A percentile compares a stretch with the other conserved stretches of the same genome.
These are phyloP conservation scores for Zygoascus meyerae DNA, from an alignment of 1,139 yeast species.

Conservation along the genomic window DNA sequence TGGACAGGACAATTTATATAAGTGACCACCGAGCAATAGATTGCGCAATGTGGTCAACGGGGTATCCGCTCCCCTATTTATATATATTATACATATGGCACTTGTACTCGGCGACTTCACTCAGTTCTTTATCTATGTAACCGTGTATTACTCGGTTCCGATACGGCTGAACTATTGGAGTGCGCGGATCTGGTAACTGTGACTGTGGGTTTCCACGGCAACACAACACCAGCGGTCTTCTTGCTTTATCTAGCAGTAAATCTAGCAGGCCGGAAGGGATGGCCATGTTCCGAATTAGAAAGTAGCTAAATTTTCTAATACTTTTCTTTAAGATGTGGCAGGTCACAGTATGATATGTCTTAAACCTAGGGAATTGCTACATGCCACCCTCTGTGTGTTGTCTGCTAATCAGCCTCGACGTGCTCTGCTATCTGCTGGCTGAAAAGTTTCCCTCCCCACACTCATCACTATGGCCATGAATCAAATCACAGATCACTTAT, in stretches of 20 bases:
- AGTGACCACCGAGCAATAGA: neutral
- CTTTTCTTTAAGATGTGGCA: neutral
- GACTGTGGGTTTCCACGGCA: too few species aligned
- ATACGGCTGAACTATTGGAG: neutral
- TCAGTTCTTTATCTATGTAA: neutral
- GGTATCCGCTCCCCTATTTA: neutral
- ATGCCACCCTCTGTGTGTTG: neutral
- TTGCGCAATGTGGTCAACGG: neutral
- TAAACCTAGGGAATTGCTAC: too few species aligned
- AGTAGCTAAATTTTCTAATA: too few species aligned
- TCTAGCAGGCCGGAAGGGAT: too few species aligned
- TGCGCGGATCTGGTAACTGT: too few species aligned
- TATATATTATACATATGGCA: neutral
- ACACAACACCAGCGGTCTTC: too few species aligned
- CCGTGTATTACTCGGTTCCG: slow-evolving; percentile 4
- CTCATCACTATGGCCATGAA: slow-evolving; percentile 22
- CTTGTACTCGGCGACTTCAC: too few species aligned
- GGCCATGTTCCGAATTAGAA: too few species aligned
- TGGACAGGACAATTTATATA: neutral
- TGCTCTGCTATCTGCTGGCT: neutral
- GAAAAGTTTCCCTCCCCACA: neutral
- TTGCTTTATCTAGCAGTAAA: too few species aligned
- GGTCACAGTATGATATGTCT: too few species aligned
- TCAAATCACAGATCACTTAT: slow-evolving; percentile 30
- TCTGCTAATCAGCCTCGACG: neutral